Percentiles rank a stretch among this genome's conserved stretches.
Evolutionary conservation across 768 basidiomycete genomes (phyloP).

Genomic region (Dioszegia hungarica): DNA sequence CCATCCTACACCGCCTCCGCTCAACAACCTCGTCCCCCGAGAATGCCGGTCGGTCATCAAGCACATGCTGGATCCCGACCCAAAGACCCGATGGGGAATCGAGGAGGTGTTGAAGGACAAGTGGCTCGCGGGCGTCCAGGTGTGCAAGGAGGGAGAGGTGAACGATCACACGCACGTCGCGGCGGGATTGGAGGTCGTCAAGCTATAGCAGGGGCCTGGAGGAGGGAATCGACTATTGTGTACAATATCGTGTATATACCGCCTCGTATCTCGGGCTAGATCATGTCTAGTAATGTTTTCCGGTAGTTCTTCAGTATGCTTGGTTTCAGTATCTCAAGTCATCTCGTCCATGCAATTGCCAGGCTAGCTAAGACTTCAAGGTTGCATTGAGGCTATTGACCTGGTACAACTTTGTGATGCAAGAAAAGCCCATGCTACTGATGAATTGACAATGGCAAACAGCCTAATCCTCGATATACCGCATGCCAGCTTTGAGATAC

Average conservation of each 20-base stretch:
- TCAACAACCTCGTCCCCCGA: slow-evolving; percentile 82
- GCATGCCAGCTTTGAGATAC: slow-evolving; percentile 33
- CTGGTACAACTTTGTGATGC: no score
- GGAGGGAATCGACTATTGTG: neutral
- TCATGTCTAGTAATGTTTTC: no score
- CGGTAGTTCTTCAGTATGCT: no score
- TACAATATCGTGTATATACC: neutral
- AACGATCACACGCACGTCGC: slow-evolving; percentile 38
- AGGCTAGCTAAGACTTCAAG: no score
- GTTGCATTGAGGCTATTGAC: no score
- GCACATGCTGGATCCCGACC: slow-evolving; percentile 93
- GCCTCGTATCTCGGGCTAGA: no score
- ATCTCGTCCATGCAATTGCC: no score
- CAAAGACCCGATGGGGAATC: slow-evolving; percentile 66
- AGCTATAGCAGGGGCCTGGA: slow-evolving; percentile 8
- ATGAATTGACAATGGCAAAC: no score
- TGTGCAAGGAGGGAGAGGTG: slow-evolving; percentile 58
- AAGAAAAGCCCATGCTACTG: no score
- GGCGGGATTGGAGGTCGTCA: slow-evolving; percentile 41
- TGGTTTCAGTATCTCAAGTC: no score
- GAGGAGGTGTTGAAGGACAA: slow-evolving; percentile 73
- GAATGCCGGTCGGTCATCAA: slow-evolving; percentile 77
- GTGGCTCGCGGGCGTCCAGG: slow-evolving; percentile 77
- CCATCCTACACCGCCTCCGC: slow-evolving; percentile 58
- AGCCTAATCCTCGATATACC: slow-evolving; percentile 30